phyloP scores from a whole-genome alignment of 2,329 filamentous ascomycete species.

The Ceratocystis diversiconidia region DNA sequence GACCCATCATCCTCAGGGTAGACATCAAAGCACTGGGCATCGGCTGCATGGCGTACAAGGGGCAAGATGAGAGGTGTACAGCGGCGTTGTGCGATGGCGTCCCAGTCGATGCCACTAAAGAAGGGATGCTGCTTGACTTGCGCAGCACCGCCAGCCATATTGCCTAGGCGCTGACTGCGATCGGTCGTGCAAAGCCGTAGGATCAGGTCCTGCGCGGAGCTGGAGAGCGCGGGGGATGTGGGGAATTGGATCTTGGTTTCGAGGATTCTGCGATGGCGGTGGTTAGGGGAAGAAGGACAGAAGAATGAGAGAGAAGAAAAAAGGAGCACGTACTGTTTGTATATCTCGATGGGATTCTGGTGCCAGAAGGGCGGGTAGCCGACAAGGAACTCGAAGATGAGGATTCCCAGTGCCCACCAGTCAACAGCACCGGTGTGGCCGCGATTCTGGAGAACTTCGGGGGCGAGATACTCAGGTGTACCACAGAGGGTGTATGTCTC shows the following conservation, averaged over 20 bases:
- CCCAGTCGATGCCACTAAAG: conserved; percentile 61
- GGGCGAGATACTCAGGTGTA: conserved; percentile 71
- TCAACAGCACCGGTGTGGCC: conserved; percentile 64
- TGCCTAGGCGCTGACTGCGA: conserved; percentile 62
- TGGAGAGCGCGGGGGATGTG: conserved; percentile 47
- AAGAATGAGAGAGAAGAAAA: neutral
- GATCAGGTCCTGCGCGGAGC: conserved; percentile 60
- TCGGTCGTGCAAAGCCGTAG: conserved; percentile 64
- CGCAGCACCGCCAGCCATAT: conserved; percentile 58
- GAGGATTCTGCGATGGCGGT: conserved; percentile 46
- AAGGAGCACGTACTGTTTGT: conserved; percentile 47
- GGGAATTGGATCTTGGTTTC: conserved; percentile 66
- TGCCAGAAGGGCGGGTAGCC: conserved; percentile 82
- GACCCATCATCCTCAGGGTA: conserved; percentile 67
- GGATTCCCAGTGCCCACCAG: conserved; percentile 76
- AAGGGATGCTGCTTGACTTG: conserved; percentile 64
- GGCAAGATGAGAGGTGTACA: conserved; percentile 59
- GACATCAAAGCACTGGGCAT: conserved; percentile 68
- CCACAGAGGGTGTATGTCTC: conserved; percentile 77
- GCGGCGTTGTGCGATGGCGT: conserved; percentile 51
- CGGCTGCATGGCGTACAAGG: conserved; percentile 56
- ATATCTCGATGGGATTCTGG: conserved; percentile 74
- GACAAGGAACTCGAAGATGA: conserved; percentile 74
- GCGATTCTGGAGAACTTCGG: conserved; percentile 73
- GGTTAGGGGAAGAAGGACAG: conserved; percentile 13